phyloP scores from a whole-genome alignment of 768 basidiomycete species.

The Lactarius evosmus region DNA sequence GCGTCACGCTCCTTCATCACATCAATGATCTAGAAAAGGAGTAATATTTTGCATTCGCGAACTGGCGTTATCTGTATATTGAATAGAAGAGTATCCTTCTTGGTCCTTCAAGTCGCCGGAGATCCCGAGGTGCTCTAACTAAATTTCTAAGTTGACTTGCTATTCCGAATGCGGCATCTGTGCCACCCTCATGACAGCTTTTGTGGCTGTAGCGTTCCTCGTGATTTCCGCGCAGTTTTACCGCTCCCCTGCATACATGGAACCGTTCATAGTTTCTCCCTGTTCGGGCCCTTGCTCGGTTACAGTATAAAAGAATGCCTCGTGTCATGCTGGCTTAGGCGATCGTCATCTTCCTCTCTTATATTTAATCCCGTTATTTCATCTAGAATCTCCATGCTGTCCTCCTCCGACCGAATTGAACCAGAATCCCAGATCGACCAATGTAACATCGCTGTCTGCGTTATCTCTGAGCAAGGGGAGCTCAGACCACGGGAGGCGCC shows the following conservation, averaged over 20 bases:
- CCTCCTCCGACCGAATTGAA: neutral
- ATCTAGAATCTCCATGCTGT: neutral
- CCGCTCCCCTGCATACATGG: too few relatives aligned
- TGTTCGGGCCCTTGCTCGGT: neutral
- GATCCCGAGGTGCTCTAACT: neutral
- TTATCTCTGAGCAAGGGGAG: constrained; percentile 13
- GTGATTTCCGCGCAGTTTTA: neutral
- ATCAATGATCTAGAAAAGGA: neutral
- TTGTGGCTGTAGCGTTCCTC: neutral
- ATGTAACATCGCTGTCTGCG: constrained; percentile 14
- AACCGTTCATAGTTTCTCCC: neutral
- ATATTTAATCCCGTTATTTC: neutral
- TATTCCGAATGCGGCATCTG: neutral
- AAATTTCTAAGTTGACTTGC: neutral
- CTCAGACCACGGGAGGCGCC: constrained; percentile 11
- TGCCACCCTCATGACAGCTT: neutral
- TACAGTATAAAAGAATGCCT: neutral
- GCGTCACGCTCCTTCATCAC: neutral
- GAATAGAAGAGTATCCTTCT: neutral
- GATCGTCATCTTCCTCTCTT: neutral
- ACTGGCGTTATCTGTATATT: neutral
- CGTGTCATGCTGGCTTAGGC: neutral
- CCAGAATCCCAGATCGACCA: constrained; percentile 17
- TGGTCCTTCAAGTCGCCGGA: neutral
- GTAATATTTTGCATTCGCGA: neutral